Evolutionary conservation across 2,329 filamentous ascomycete species (phyloP).

Genomic region (Onygenales sp.): DNA sequence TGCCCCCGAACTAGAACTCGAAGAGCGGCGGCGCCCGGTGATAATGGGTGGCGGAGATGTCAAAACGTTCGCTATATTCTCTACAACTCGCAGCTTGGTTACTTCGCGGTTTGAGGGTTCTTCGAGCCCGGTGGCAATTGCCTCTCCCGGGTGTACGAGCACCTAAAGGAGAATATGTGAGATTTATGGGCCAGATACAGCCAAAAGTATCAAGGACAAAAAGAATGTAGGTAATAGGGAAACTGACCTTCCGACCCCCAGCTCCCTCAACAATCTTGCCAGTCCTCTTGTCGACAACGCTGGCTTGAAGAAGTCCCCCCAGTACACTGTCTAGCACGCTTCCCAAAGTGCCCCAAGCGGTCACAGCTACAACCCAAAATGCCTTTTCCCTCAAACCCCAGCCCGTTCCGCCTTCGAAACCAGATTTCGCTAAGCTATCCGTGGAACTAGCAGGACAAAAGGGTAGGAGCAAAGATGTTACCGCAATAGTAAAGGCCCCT

Average conservation of each 20-base stretch:
- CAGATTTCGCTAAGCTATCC: slow-evolving; percentile 13
- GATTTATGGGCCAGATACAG: not conserved
- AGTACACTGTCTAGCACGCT: slow-evolving; percentile 81
- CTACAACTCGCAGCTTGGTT: slow-evolving; percentile 18
- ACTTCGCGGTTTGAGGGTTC: slow-evolving; percentile 11
- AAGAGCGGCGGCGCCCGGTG: not conserved
- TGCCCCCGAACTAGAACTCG: not conserved
- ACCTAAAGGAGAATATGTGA: slow-evolving; percentile 17
- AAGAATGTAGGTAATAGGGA: slow-evolving; percentile 6
- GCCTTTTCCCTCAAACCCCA: slow-evolving; percentile 44
- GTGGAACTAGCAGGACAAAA: slow-evolving; percentile 43
- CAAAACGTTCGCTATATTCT: slow-evolving; percentile 19
- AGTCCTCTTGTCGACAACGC: slow-evolving; percentile 70
- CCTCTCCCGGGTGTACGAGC: slow-evolving; percentile 26
- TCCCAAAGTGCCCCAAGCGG: slow-evolving; percentile 65
- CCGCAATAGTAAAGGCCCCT: slow-evolving; percentile 61
- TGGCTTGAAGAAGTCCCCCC: slow-evolving; percentile 75
- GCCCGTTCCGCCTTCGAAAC: slow-evolving; percentile 29
- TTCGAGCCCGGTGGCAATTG: slow-evolving; percentile 13
- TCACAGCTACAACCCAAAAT: slow-evolving; percentile 45
- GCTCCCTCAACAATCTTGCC: slow-evolving; percentile 85
- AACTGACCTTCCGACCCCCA: slow-evolving; percentile 53
- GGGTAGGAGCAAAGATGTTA: slow-evolving; percentile 60
- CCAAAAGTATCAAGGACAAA: not conserved
- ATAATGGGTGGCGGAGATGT: slow-evolving; percentile 15